Percentiles rank a stretch among this genome's conserved stretches.
Evolutionary conservation across 768 basidiomycete genomes (phyloP).

Genomic region (Lepiota venenata): DNA sequence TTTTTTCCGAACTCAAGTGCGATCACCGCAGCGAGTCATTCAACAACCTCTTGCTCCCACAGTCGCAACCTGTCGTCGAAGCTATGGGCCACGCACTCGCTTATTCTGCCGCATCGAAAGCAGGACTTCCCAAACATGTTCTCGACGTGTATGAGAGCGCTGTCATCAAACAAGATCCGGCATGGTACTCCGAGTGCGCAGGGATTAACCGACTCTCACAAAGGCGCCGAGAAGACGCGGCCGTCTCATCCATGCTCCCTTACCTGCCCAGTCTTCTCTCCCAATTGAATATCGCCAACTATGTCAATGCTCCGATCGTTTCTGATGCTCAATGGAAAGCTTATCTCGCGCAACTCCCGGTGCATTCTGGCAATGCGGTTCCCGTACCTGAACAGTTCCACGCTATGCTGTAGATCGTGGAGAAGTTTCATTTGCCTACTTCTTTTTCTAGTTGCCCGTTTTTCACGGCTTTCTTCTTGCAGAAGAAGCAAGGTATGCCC

Average conservation of each 20-base stretch:
- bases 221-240: constrained; percentile 42
- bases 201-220: constrained; percentile 46
- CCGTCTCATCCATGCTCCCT: constrained; percentile 41
- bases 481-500: neutral
- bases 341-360: constrained; percentile 36
- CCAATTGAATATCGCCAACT: constrained; percentile 43
- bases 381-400: constrained; percentile 35
- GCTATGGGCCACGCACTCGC: constrained; percentile 65
- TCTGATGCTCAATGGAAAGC: constrained; percentile 48
- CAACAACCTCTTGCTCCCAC: constrained; percentile 53
- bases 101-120: constrained; percentile 47
- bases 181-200: constrained; percentile 57
- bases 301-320: constrained; percentile 51
- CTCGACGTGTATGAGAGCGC: constrained; percentile 55
- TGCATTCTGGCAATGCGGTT: constrained; percentile 39
- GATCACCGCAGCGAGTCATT: constrained; percentile 50
- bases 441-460: neutral
- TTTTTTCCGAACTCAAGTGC: constrained; percentile 32
- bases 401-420: constrained; percentile 35
- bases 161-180: constrained; percentile 49
- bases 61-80: constrained; percentile 48
- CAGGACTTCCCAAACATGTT: constrained; percentile 42
- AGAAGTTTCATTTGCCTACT: neutral
- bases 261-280: constrained; percentile 37
- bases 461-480: neutral